Percentiles rank a stretch among this genome's conserved stretches.
Conservation (phyloP, 441 rosid species). For the Syzygium malaccense region DNA sequence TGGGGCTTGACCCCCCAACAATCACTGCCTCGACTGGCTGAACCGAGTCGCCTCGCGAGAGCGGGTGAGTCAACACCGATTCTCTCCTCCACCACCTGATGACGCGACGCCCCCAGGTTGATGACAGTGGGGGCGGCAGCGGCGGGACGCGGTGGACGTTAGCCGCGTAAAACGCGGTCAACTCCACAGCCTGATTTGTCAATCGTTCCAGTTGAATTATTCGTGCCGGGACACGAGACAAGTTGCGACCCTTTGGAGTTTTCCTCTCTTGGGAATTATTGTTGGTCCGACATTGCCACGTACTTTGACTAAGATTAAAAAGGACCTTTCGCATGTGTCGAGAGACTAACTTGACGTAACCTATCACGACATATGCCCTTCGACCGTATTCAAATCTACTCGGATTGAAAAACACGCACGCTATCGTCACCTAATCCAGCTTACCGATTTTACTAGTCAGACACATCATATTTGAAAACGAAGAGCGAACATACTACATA, state of each 20-base stretch:
- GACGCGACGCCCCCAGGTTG: background rate
- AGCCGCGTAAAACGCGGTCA: background rate
- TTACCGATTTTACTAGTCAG: background rate
- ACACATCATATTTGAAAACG: background rate
- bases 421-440: background rate
- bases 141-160: background rate
- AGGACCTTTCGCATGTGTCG: background rate
- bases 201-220: background rate
- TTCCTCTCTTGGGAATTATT: background rate
- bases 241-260: background rate
- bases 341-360: background rate
- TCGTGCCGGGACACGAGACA: background rate
- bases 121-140: background rate
- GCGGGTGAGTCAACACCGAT: constrained; percentile 3
- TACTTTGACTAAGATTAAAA: background rate
- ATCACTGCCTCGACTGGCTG: background rate
- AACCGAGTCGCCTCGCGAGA: constrained; percentile 7
- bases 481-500: background rate
- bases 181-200: background rate
- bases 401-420: background rate
- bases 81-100: background rate
- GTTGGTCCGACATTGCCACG: background rate
- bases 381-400: background rate
- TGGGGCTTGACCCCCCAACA: background rate
- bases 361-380: background rate